Evolutionary conservation across 2,329 filamentous ascomycete species (phyloP), one percentile per base, ranked within the genome.

Genomic region (Blumeriella jaapii): DNA sequence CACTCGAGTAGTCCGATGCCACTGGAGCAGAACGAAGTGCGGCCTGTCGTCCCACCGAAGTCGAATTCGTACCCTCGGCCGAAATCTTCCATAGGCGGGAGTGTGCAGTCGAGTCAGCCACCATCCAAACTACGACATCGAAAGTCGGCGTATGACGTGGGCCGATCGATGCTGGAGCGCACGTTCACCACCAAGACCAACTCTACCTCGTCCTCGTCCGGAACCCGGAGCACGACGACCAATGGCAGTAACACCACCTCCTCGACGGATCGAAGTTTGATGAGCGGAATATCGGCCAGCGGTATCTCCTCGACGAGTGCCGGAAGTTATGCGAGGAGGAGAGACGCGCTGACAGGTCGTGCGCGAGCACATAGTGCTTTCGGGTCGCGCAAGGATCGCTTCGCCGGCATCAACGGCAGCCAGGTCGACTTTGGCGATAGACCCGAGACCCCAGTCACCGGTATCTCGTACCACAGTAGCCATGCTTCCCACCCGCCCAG

Each of bases 301-400:
- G 89, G 73, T 9, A 85, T 95, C 59, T 96, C 89, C 57, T 83
- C 86, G 32, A 96, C 91, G 11, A 96, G 91, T 59, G 91, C 91
- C 11, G 91, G 87, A 35, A 96, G 89, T 59, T 74, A 93, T 45
- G 87, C 86, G 18, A 75, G 87, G 42, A 82, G 82, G 52, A 80
- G 78, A 46, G 59, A 58, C 34, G 45, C 45, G 11, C 29, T 53
- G 52, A 59, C 67, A 53, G 59, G 47, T 55, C 59, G 78, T 42
- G 68, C 78, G 11, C 72, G 74, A 44, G 68, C 78, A 10, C 72
- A 74, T 43, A 84, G 78, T 52, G 74, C 75, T 3, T 59, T 82
- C 46, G 77, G 73, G 25, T 67, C 70, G 37, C 67, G 71, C 15
- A 74, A 73, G 11, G 60, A 61, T 19, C 50, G 46, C 11, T 54